A percentile compares a stretch with the other conserved stretches of the same genome.
These are phyloP conservation scores for Verbascum thapsus DNA, from an alignment of 257 asterid genomes.

Conservation along the genomic window DNA sequence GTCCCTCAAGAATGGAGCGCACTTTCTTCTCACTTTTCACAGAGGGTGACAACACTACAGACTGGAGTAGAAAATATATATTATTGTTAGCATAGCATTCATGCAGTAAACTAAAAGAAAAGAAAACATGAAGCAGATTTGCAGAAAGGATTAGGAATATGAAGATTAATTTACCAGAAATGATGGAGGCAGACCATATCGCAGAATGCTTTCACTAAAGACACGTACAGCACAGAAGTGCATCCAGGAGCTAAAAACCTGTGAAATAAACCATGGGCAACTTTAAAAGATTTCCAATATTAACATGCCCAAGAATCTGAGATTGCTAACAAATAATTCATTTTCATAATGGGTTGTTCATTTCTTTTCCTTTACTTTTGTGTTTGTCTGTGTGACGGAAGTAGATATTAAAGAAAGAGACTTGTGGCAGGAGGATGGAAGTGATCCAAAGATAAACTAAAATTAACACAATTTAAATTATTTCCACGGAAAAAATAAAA, in stretches of 20 bases:
- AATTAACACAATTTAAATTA: background rate
- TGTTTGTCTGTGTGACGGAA: too few species aligned
- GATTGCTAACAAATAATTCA: background rate
- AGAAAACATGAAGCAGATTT: background rate
- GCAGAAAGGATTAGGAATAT: conserved; percentile 2
- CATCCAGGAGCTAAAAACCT: conserved; percentile 98
- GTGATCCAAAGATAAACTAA: conserved; percentile 1
- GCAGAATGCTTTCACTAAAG: conserved; percentile 84
- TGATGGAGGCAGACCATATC: conserved; percentile 84
- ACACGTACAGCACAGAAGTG: conserved; percentile 90
- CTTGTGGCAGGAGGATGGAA: too few species aligned
- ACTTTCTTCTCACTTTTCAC: conserved; percentile 86
- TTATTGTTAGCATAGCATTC: conserved; percentile 9
- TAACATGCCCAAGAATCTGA: conserved; percentile 11
- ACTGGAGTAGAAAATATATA: conserved; percentile 49
- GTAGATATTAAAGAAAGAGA: too few species aligned
- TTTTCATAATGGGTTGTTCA: background rate
- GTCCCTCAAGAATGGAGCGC: conserved; percentile 75
- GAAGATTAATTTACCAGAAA: conserved; percentile 45
- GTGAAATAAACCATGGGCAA: conserved; percentile 29
- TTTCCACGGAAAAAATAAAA: background rate
- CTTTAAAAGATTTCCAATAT: conserved; percentile 4
- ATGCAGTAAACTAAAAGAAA: conserved; percentile 8
- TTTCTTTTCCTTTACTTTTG: background rate
- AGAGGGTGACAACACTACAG: conserved; percentile 80